These are phyloP conservation scores for Calocybe cyanea DNA, from an alignment of 768 basidiomycete genomes.

Conservation along the genomic window DNA sequence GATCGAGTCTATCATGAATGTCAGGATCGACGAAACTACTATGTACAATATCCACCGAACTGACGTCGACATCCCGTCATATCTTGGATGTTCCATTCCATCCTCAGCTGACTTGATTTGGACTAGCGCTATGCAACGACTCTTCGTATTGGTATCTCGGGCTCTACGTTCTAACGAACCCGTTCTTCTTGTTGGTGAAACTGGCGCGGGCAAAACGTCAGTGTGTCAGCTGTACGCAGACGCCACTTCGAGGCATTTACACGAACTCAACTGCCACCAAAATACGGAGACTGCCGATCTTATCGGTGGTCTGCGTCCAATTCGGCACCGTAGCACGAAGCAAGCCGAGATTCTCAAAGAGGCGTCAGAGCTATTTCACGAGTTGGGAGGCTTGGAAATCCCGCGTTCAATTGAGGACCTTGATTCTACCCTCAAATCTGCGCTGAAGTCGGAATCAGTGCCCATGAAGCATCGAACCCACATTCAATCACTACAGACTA, in stretches of 20 bases:
- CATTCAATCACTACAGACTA: conserved; percentile 40
- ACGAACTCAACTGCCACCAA: conserved; percentile 91
- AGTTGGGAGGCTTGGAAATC: conserved; percentile 29
- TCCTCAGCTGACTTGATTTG: conserved; percentile 64
- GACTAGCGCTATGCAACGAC: conserved; percentile 90
- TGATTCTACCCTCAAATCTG: conserved; percentile 20
- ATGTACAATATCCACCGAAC: conserved; percentile 61
- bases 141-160: conserved; percentile 81
- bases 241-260: conserved; percentile 53
- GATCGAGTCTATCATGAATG: conserved; percentile 86
- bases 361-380: conserved; percentile 34
- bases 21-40: conserved; percentile 66
- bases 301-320: conserved; percentile 87
- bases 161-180: conserved; percentile 91
- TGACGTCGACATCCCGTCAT: conserved; percentile 35
- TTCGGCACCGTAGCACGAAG: conserved; percentile 65
- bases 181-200: conserved; percentile 93
- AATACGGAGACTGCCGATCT: conserved; percentile 98
- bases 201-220: conserved; percentile 96
- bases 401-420: conserved; percentile 25
- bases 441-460: conserved; percentile 25
- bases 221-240: conserved; percentile 89
- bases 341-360: conserved; percentile 49
- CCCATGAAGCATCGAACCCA: conserved; percentile 25
- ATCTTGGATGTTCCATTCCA: conserved; percentile 55